A percentile compares a stretch with the other conserved stretches of the same genome.
Evolutionary conservation across 768 basidiomycete species (phyloP).

Genomic region (Russula ochroleuca): DNA sequence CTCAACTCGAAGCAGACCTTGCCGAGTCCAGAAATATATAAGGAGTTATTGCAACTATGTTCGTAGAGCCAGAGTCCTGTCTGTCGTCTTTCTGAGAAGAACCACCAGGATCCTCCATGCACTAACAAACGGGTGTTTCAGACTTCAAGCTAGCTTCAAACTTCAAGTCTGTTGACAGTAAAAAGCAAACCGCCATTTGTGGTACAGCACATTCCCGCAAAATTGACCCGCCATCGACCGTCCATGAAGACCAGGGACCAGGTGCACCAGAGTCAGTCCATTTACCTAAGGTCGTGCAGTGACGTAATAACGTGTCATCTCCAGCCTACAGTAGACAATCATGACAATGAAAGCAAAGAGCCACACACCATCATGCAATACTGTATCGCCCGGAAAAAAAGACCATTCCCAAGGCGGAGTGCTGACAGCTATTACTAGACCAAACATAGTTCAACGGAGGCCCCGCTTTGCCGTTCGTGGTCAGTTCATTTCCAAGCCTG

Average conservation of each 20-base stretch:
- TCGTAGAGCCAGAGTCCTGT: neutral
- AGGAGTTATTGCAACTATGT: too few relatives aligned
- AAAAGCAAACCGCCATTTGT: neutral
- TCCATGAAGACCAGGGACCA: neutral
- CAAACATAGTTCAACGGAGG: neutral
- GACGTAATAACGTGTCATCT: neutral
- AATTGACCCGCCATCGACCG: neutral
- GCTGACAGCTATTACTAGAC: slow-evolving; percentile 6
- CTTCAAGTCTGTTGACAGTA: neutral
- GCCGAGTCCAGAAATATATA: too few relatives aligned
- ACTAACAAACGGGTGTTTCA: neutral
- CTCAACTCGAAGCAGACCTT: too few relatives aligned
- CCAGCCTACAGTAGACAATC: neutral
- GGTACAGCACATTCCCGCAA: neutral
- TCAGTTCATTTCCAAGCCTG: neutral
- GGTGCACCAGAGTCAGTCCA: neutral
- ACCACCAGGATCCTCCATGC: too few relatives aligned
- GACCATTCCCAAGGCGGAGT: neutral
- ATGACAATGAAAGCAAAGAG: neutral
- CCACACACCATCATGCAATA: neutral
- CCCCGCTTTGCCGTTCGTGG: neutral
- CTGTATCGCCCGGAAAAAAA: neutral
- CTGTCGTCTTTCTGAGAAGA: neutral
- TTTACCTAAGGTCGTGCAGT: neutral
- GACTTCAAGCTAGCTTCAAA: too few relatives aligned